Evolutionary conservation across 2,329 filamentous ascomycete species (phyloP).

Genomic region (Fonsecaea pedrosoi): DNA sequence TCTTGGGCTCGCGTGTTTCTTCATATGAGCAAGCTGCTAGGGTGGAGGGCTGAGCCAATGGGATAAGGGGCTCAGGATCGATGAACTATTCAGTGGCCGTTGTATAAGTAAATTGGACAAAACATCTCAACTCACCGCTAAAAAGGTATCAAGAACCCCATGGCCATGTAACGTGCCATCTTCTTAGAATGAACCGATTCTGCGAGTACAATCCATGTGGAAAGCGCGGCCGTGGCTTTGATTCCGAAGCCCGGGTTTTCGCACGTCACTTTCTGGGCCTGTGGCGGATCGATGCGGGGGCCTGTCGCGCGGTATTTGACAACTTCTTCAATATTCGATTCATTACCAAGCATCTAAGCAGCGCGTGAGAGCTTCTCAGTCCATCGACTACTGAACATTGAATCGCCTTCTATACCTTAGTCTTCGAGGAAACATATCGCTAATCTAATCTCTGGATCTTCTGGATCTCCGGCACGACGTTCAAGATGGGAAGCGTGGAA

Average conservation of each 20-base stretch:
- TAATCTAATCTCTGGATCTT: background rate
- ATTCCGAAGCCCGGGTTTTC: background rate
- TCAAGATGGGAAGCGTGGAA: conserved; percentile 40
- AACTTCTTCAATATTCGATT: background rate
- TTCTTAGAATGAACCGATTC: no score
- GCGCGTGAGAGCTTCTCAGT: background rate
- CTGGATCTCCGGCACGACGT: background rate
- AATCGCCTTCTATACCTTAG: background rate
- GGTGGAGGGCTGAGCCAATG: background rate
- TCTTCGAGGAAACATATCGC: background rate
- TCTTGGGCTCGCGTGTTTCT: conserved; percentile 11
- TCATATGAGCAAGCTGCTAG: background rate
- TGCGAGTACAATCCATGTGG: no score
- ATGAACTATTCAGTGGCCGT: background rate
- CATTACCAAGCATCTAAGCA: conserved; percentile 4
- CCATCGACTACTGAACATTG: background rate
- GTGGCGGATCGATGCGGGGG: conserved; percentile 8
- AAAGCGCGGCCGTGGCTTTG: background rate
- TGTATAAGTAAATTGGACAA: background rate
- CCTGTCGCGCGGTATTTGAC: background rate
- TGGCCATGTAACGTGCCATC: background rate
- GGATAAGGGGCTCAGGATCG: background rate
- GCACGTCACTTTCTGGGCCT: background rate
- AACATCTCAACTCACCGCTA: background rate
- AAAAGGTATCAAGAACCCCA: background rate